Base-by-base conservation (phyloP, 2,329 filamentous ascomycete genomes). In the Colletotrichum scovillei region DNA sequence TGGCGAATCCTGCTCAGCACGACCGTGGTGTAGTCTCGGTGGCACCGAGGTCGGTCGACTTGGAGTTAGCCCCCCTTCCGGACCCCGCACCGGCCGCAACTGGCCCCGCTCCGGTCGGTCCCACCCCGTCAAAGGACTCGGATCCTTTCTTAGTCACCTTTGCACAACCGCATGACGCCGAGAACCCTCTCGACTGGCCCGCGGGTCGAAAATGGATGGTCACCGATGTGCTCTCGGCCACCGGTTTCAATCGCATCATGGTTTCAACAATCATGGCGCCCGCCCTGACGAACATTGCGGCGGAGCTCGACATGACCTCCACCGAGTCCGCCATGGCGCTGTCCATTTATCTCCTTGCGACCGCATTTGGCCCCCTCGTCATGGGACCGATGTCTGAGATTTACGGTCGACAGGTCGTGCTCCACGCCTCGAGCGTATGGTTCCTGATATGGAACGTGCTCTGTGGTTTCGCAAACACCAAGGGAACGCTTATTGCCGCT, bases 231-330 rank as follows among this genome's bases (percentile, higher is more conserved):
- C 81, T 88, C 1, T 88, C 87, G 0, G 83, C 84, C 3, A 86
- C 85, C 0, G 86, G 86, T 8, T 88, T 89, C 75, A 87, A 86
- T 57, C 85, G 85, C 11, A 87, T 88, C 71, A 82, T 89, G 74
- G 85, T 87, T 0, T 87, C 86, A 4, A 87, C 86, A 0, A 88
- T 89, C 77, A 86, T 88, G 80, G 87, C 87, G 0, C 86, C 86
- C 0, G 86, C 86, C 0, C 75, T 92, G 30, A 75, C 82, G 1
- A 77, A 83, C 1, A 88, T 92, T 57, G 84, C 86, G 5, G 77
- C 78, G 1, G 88, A 91, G 52, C 81, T 92, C 14, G 56, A 86
- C 55, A 90, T 92, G 78, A 85, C 77, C 6, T 78, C 83, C 7
- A 80, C 81, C 49, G 82, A 88, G 75, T 81, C 89, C 3, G 84